Evolutionary conservation across 2,329 filamentous ascomycete genomes (phyloP).

Genomic region (Fusarium subglutinans): DNA sequence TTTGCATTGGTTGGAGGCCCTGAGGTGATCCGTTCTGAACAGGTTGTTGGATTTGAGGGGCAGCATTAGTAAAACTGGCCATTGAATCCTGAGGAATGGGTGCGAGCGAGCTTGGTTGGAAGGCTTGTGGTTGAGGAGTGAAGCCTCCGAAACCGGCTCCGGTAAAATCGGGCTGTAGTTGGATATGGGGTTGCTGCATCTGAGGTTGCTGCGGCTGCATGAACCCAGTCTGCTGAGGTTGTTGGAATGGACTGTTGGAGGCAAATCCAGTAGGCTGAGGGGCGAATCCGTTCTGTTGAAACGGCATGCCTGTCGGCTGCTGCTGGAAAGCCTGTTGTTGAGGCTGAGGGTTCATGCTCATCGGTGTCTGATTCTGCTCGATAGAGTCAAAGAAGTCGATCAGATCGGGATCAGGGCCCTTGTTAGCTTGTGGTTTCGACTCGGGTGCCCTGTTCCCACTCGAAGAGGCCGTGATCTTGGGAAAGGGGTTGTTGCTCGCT

Average conservation of each 20-base stretch:
- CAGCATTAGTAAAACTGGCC: conserved; percentile 48
- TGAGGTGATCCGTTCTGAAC: conserved; percentile 36
- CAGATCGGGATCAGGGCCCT: conserved; percentile 77
- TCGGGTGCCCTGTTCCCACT: conserved; percentile 44
- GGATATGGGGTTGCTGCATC: conserved; percentile 49
- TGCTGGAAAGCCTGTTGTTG: conserved; percentile 49
- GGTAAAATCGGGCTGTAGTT: conserved; percentile 62
- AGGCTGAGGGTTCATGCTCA: conserved; percentile 58
- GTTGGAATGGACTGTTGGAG: conserved; percentile 48
- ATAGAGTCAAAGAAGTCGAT: conserved; percentile 97
- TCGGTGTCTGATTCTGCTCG: conserved; percentile 83
- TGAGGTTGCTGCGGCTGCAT: conserved; percentile 45
- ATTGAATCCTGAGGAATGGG: conserved; percentile 67
- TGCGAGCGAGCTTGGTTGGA: conserved; percentile 62
- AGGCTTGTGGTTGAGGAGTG: conserved; percentile 67
- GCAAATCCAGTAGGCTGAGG: conserved; percentile 47
- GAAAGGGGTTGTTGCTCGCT: conserved; percentile 57
- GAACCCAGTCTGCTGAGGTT: conserved; percentile 43
- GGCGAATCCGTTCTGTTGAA: conserved; percentile 39
- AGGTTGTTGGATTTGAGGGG: conserved; percentile 32
- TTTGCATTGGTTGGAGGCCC: conserved; percentile 40
- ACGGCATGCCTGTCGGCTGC: conserved; percentile 39
- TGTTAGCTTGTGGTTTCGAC: conserved; percentile 61
- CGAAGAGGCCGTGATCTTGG: conserved; percentile 43
- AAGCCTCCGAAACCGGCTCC: conserved; percentile 88